phyloP scores from a whole-genome alignment of 1,139 yeast species.

The Pichia sp. region DNA sequence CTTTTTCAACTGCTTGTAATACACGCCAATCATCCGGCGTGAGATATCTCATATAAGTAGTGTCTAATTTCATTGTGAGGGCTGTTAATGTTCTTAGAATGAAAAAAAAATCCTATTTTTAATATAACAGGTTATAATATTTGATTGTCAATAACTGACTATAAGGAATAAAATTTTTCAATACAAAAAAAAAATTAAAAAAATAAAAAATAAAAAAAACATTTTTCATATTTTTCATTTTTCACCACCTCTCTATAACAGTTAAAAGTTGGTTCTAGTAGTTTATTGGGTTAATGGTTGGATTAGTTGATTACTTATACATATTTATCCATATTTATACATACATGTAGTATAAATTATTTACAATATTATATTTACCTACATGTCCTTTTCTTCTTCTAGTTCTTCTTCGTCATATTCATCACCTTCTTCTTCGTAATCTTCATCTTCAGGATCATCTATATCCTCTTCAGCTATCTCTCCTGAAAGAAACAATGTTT shows the following conservation, averaged over 20 bases:
- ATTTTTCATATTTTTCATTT: no score
- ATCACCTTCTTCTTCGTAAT: conserved; percentile 10
- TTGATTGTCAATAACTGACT: no score
- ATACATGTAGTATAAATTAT: no score
- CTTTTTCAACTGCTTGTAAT: conserved; percentile 82
- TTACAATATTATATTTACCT: neutral
- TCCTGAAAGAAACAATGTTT: conserved; percentile 22
- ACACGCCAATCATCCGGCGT: conserved; percentile 88
- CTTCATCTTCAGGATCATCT: conserved; percentile 21
- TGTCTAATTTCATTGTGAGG: conserved; percentile 72
- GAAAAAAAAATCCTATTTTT: neutral
- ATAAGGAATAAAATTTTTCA: no score
- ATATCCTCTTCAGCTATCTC: conserved; percentile 19
- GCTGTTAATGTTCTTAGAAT: neutral
- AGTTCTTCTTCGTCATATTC: conserved; percentile 6
- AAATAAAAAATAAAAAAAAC: no score
- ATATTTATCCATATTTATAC: no score
- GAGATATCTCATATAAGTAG: conserved; percentile 87
- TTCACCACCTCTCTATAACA: no score
- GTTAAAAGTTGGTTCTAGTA: no score
- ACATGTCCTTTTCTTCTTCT: neutral
- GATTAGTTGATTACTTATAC: no score
- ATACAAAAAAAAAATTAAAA: no score
- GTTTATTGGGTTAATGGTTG: no score
- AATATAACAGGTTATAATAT: no score